Conservation (phyloP, 2,329 filamentous ascomycete species). For the Fusarium nygamai region DNA sequence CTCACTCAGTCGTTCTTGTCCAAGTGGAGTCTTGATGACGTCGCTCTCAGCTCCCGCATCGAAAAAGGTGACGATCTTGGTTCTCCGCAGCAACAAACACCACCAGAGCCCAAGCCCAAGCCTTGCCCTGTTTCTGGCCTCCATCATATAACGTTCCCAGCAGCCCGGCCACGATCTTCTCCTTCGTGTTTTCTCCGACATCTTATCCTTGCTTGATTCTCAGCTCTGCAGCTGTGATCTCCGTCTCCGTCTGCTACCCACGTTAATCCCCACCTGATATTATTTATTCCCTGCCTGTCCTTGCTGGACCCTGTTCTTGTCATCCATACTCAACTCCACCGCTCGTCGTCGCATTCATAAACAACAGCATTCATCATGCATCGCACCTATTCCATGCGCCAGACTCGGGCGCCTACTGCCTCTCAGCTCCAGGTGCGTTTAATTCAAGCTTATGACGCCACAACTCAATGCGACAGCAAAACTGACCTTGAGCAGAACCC, state of each 20-base stretch:
- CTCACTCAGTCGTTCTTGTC: conserved; percentile 26
- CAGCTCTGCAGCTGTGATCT: conserved; percentile 28
- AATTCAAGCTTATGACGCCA: not conserved
- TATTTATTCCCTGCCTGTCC: conserved; percentile 34
- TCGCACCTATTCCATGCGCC: conserved; percentile 99
- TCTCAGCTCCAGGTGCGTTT: conserved; percentile 71
- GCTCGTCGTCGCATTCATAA: conserved; percentile 36
- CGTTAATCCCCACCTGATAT: conserved; percentile 32
- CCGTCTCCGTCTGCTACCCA: conserved; percentile 12
- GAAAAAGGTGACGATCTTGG: conserved; percentile 43
- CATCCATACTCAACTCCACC: conserved; percentile 31
- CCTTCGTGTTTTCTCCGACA: conserved; percentile 25
- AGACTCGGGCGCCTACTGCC: conserved; percentile 93
- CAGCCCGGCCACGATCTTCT: conserved; percentile 34
- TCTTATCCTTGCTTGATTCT: conserved; percentile 38
- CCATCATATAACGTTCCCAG: conserved; percentile 43
- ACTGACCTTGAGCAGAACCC: conserved; percentile 72
- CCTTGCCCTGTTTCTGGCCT: conserved; percentile 35
- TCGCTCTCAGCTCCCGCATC: conserved; percentile 37
- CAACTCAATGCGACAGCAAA: not conserved
- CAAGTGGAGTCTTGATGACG: conserved; percentile 42
- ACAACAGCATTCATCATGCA: conserved; percentile 72
- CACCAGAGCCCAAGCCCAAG: conserved; percentile 20
- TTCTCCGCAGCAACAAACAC: conserved; percentile 45
- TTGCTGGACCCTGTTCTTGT: conserved; percentile 24